phyloP scores from a whole-genome alignment of 2,329 filamentous ascomycete genomes.

The Fusarium newnesense region DNA sequence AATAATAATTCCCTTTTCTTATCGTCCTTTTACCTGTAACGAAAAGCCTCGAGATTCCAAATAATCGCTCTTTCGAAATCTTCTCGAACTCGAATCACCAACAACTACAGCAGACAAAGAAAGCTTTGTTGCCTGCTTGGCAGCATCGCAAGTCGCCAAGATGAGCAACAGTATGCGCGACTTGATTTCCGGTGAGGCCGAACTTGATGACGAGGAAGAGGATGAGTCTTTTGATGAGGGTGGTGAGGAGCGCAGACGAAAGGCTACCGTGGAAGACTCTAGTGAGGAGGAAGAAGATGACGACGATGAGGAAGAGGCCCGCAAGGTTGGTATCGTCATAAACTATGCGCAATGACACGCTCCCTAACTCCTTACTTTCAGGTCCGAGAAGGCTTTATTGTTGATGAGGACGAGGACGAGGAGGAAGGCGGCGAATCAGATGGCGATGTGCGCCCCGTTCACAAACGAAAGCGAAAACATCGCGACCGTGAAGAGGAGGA shows the following conservation, averaged over 20 bases:
- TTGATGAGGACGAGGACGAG: conserved; percentile 88
- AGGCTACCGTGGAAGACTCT: conserved; percentile 74
- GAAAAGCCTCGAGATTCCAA: background rate
- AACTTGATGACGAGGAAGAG: conserved; percentile 86
- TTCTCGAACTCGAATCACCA: conserved; percentile 6
- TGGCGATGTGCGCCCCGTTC: conserved; percentile 61
- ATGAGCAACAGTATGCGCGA: conserved; percentile 76
- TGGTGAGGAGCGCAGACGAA: conserved; percentile 67
- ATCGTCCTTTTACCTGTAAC: conserved; percentile 7
- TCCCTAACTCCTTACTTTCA: conserved; percentile 51
- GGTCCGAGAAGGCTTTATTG: conserved; percentile 95
- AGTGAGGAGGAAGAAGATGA: conserved; percentile 94
- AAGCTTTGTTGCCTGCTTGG: conserved; percentile 42
- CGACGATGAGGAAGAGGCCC: conserved; percentile 86
- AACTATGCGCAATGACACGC: conserved; percentile 1
- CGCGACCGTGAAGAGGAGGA: conserved; percentile 85
- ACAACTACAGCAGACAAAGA: conserved; percentile 22
- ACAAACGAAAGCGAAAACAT: conserved; percentile 80
- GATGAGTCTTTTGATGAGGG: conserved; percentile 86
- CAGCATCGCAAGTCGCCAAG: conserved; percentile 48
- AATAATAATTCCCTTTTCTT: conserved; percentile 20
- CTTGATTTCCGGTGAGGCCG: conserved; percentile 85
- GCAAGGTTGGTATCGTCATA: conserved; percentile 65
- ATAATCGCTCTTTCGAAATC: background rate
- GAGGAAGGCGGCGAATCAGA: conserved; percentile 72